Conservation (phyloP, 2,329 filamentous ascomycete genomes). For the Fusarium brachygibbosum region DNA sequence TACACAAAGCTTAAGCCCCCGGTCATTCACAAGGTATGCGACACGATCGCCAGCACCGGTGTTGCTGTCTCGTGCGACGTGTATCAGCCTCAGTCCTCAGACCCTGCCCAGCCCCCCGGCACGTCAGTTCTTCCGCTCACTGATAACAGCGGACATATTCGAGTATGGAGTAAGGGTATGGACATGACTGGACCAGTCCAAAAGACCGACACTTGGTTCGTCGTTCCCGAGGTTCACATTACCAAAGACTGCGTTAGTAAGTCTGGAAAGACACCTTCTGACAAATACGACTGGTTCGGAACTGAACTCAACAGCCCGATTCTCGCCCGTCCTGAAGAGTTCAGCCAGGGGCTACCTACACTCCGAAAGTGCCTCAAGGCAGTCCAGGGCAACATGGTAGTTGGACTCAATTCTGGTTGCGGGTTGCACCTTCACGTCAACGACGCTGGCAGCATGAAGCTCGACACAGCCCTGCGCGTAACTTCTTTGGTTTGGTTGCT, state of each 20-base stretch:
- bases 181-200: not conserved
- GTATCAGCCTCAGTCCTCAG: slow-evolving; percentile 13
- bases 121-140: slow-evolving; percentile 29
- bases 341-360: slow-evolving; percentile 40
- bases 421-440: slow-evolving; percentile 50
- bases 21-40: slow-evolving; percentile 43
- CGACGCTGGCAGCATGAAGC: slow-evolving; percentile 27
- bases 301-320: slow-evolving; percentile 49
- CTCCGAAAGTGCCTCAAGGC: slow-evolving; percentile 37
- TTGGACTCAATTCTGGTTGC: slow-evolving; percentile 47
- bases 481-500: slow-evolving; percentile 43
- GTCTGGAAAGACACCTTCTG: slow-evolving; percentile 33
- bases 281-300: slow-evolving; percentile 44
- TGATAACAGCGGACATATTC: slow-evolving; percentile 26
- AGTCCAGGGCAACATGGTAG: slow-evolving; percentile 35
- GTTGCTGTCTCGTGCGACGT: slow-evolving; percentile 39
- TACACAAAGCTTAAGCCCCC: slow-evolving; percentile 17
- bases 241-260: slow-evolving; percentile 34
- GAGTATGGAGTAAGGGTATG: slow-evolving; percentile 39
- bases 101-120: slow-evolving; percentile 13
- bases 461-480: slow-evolving; percentile 38
- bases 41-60: slow-evolving; percentile 37
- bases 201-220: slow-evolving; percentile 40
- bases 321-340: slow-evolving; percentile 34
- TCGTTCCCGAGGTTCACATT: slow-evolving; percentile 44